Evolutionary conservation across 441 rosid genomes (phyloP).

Genomic region (Raphanus hybrid): DNA sequence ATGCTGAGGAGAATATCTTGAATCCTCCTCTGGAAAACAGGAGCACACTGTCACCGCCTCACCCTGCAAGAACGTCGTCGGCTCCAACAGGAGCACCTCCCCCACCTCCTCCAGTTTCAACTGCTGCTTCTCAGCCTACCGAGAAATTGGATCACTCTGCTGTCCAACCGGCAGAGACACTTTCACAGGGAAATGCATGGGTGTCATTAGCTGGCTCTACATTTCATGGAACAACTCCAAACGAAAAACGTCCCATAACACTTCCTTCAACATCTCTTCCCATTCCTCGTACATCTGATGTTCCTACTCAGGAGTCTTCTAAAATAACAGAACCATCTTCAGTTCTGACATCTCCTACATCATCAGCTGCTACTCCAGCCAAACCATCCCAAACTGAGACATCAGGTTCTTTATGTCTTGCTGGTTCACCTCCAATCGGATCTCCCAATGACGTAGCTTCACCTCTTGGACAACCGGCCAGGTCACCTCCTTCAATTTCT

Average conservation of each 20-base stretch:
- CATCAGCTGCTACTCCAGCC: slow-evolving; percentile 32
- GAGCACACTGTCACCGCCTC: slow-evolving; percentile 43
- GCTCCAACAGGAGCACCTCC: slow-evolving; percentile 37
- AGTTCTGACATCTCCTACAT: slow-evolving; percentile 32
- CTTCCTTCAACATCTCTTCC: slow-evolving; percentile 43
- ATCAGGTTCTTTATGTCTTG: neutral
- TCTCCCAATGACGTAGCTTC: slow-evolving; percentile 20
- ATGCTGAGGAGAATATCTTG: slow-evolving; percentile 27
- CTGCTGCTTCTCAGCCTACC: slow-evolving; percentile 39
- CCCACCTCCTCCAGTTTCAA: slow-evolving; percentile 31
- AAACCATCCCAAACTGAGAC: slow-evolving; percentile 30
- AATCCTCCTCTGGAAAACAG: slow-evolving; percentile 27
- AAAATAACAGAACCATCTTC: slow-evolving; percentile 14
- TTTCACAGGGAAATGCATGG: slow-evolving; percentile 40
- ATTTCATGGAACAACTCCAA: slow-evolving; percentile 5
- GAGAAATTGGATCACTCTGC: slow-evolving; percentile 40
- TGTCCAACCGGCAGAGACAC: slow-evolving; percentile 40
- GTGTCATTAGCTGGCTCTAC: slow-evolving; percentile 39
- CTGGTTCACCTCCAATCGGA: slow-evolving; percentile 17
- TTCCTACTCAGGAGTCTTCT: slow-evolving; percentile 22
- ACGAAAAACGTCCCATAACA: neutral
- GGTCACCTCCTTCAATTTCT: slow-evolving; percentile 2
- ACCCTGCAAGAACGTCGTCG: slow-evolving; percentile 39
- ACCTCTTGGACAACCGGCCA: slow-evolving; percentile 24
- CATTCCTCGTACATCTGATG: slow-evolving; percentile 41